These are phyloP conservation scores for Penicillium sp. DNA, from an alignment of 2,329 filamentous ascomycete species.

Conservation along the genomic window DNA sequence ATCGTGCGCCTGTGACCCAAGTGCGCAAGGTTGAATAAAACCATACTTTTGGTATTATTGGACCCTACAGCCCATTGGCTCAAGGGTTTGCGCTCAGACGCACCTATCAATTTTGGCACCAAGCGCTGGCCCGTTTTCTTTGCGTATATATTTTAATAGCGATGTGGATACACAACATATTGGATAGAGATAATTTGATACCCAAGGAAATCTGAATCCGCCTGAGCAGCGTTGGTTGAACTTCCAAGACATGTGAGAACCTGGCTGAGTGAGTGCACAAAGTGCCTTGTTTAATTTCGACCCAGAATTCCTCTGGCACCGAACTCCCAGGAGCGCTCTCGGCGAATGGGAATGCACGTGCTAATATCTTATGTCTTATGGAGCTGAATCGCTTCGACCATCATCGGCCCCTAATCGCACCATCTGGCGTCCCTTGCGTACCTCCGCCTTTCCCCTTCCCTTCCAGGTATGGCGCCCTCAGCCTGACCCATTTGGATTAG, in stretches of 20 bases:
- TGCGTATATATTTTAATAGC: conserved; percentile 7
- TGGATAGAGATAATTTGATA: not conserved
- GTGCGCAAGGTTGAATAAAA: conserved; percentile 16
- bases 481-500: no score
- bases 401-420: no score
- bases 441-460: no score
- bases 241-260: not conserved
- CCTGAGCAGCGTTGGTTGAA: not conserved
- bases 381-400: no score
- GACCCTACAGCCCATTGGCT: not conserved
- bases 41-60: not conserved
- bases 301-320: no score
- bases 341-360: no score
- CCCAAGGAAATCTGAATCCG: not conserved
- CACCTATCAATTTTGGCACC: not conserved
- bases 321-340: no score
- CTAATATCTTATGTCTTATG: no score
- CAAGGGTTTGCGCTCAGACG: not conserved
- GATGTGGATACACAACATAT: not conserved
- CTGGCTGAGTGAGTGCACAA: no score
- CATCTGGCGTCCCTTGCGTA: no score
- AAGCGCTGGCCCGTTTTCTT: not conserved
- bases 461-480: no score
- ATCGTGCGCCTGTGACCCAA: conserved; percentile 19
- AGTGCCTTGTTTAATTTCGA: no score